Base-by-base conservation (phyloP, 2,329 filamentous ascomycete genomes). In the Podosphaera leucotricha region DNA sequence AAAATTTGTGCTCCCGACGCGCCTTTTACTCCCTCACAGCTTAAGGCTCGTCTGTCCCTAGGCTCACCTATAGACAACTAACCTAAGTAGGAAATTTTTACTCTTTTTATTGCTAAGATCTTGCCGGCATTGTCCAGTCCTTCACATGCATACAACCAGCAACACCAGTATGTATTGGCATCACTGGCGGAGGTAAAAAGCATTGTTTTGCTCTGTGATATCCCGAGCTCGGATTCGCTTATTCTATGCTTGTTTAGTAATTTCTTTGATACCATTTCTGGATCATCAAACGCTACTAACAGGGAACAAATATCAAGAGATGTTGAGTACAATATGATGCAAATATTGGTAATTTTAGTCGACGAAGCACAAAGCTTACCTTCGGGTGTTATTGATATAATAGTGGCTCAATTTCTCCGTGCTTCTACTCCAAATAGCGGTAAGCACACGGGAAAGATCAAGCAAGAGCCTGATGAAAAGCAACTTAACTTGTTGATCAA, bases 131-230 rank as follows among this genome's bases (percentile, higher is more conserved):
- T 95, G 21, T 79, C 83, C 55, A 79, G 93, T 55, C 83, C 86
- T 11, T 77, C 77, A 35, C 80, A 92, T 58, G 77, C 86, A 8
- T 95, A 94, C 66, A 87, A 92, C 61, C 77, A 75, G 49, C 86
- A 95, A 61, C 84, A 98, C 63, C 77, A 90, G 61, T 90, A 92
- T 57, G 81, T 94, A 49, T 68, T 98, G 48, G 75, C 77, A 48
- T 94, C 86, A 16, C 71, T 98, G 24, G 78, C 84, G 45, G 84
- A 92, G 52, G 81, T 93, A 53, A 93, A 95, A 67, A 94, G 85
- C 62, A 83, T 98, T 37, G 72, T 95, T 7, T 73, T 98, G 36
- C 71, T 98, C 52, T 80, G 82, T 48, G 90, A 98, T 54, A 72
- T 95, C 35, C 78, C 85, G 21, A 78, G 80, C 46, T 73, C 82